Evolutionary conservation across 2,329 filamentous ascomycete genomes (phyloP).

Genomic region (Emydomyces testavorans): DNA sequence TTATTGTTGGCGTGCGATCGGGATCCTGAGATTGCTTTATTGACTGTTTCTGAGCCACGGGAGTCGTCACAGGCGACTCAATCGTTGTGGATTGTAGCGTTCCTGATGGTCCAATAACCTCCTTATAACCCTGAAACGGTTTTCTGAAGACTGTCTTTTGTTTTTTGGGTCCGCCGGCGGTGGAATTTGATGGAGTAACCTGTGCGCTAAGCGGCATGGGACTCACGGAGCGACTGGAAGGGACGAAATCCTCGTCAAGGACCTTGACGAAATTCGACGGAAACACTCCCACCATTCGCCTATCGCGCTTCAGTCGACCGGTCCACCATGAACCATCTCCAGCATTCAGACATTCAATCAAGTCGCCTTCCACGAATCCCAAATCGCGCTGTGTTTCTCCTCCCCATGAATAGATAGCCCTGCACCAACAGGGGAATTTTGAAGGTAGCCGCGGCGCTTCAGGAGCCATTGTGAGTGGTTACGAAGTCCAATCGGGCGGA

Average conservation of each 20-base stretch:
- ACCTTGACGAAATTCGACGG: conserved; percentile 96
- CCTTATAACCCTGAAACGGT: conserved; percentile 53
- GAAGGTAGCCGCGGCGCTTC: conserved; percentile 49
- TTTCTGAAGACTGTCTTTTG: conserved; percentile 50
- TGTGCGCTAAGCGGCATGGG: conserved; percentile 38
- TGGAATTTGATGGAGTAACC: conserved; percentile 31
- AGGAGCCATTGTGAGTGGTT: conserved; percentile 33
- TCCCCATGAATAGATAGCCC: conserved; percentile 86
- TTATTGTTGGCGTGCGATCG: conserved; percentile 8
- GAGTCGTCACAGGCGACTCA: conserved; percentile 13
- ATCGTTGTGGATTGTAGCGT: conserved; percentile 28
- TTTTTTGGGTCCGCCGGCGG: conserved; percentile 45
- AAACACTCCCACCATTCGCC: conserved; percentile 81
- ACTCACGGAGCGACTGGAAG: conserved; percentile 42
- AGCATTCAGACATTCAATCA: conserved; percentile 96
- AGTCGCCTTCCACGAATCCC: conserved; percentile 91
- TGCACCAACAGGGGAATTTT: conserved; percentile 81
- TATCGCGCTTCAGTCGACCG: conserved; percentile 77
- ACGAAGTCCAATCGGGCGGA: conserved; percentile 2
- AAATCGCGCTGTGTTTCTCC: conserved; percentile 92
- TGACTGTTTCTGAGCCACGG: conserved; percentile 1
- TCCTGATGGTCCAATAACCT: conserved; percentile 34
- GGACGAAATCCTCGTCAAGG: conserved; percentile 72
- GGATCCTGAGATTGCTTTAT: neutral
- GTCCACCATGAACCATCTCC: conserved; percentile 99